A percentile compares a stretch with the other conserved stretches of the same genome.
Evolutionary conservation across 2,329 filamentous ascomycete species (phyloP).

Genomic region (Calonectria pauciramosa): DNA sequence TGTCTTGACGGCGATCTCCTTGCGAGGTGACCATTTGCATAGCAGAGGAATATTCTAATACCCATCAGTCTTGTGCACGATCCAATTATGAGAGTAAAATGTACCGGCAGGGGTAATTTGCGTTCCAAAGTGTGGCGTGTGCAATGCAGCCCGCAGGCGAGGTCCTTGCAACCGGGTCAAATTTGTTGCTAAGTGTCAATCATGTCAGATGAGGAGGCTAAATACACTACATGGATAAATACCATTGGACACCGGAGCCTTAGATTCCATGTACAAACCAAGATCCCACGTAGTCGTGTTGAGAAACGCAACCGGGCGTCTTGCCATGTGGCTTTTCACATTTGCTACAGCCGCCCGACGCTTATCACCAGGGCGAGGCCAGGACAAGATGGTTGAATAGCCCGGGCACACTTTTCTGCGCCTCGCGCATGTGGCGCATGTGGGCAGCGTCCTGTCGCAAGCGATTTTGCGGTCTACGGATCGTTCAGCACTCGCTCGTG

Average conservation of each 20-base stretch:
- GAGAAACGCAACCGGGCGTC: conserved; percentile 6
- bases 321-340: background rate
- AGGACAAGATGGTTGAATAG: conserved; percentile 11
- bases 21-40: conserved; percentile 18
- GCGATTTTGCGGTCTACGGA: conserved; percentile 21
- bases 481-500: background rate
- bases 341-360: conserved; percentile 11
- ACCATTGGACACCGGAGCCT: background rate
- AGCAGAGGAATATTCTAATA: conserved; percentile 8
- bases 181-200: background rate
- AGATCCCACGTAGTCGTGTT: conserved; percentile 18
- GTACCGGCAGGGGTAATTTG: conserved; percentile 8
- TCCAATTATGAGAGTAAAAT: background rate
- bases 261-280: background rate
- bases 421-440: conserved; percentile 11
- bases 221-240: background rate
- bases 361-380: conserved; percentile 14
- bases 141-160: background rate
- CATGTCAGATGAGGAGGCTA: background rate
- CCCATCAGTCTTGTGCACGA: background rate
- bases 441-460: conserved; percentile 15
- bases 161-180: background rate
- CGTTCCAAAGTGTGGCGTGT: background rate
- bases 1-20: conserved; percentile 18
- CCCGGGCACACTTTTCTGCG: conserved; percentile 13